Evolutionary conservation across 2,329 filamentous ascomycete species (phyloP).

Genomic region (Colletotrichum neosansevieriae): DNA sequence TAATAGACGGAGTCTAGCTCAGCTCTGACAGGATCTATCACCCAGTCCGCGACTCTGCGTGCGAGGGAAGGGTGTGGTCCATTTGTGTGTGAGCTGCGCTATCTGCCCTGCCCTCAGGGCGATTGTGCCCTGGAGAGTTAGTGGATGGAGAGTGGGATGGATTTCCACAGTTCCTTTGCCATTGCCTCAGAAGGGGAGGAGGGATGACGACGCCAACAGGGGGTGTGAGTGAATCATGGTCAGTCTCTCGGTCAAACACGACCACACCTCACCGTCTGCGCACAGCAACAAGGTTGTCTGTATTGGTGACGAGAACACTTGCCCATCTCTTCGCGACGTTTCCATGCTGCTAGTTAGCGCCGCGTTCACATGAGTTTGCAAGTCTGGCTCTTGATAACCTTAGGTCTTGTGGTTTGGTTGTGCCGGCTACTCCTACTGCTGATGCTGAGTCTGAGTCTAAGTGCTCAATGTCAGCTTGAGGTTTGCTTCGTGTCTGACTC

Average conservation of each 20-base stretch:
- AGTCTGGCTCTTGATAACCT: neutral
- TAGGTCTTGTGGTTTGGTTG: neutral
- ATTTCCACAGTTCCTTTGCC: constrained; percentile 9
- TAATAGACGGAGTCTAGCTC: neutral
- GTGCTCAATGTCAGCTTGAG: neutral
- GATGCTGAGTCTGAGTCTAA: constrained; percentile 16
- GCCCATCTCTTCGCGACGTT: too few relatives aligned
- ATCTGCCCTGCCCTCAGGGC: constrained; percentile 22
- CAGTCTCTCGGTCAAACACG: neutral
- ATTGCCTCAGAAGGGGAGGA: neutral
- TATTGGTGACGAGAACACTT: neutral
- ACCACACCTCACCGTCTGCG: neutral
- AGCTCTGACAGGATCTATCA: neutral
- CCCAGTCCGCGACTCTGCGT: neutral
- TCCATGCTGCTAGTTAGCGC: neutral
- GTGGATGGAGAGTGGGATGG: constrained; percentile 35
- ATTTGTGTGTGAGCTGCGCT: constrained; percentile 2
- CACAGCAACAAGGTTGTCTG: neutral
- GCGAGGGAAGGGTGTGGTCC: neutral
- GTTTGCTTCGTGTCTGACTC: neutral
- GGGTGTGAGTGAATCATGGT: constrained; percentile 33
- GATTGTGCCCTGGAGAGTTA: constrained; percentile 18
- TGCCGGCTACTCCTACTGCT: constrained; percentile 24
- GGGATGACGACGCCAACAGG: neutral
- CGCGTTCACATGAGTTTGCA: neutral